A percentile compares a stretch with the other conserved stretches of the same genome.
Evolutionary conservation across 371 early-diverging fungal genomes (phyloP).

Genomic region (Zychaea mexicana): DNA sequence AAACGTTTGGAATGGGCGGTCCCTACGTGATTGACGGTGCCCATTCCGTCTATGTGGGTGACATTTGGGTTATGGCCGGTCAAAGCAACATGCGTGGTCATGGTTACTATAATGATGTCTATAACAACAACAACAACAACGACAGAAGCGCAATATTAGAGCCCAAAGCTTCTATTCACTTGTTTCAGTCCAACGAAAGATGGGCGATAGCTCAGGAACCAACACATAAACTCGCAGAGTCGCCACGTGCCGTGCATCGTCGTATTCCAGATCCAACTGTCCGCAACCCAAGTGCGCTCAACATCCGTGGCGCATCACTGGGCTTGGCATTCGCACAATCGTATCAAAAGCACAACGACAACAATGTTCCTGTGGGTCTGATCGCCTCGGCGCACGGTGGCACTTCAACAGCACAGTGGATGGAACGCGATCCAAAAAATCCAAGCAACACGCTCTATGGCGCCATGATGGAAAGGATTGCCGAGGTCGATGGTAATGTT

Average conservation of each 20-base stretch:
- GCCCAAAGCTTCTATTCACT: conserved; percentile 9
- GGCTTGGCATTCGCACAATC: conserved; percentile 29
- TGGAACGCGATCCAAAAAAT: conserved; percentile 4
- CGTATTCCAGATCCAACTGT: conserved; percentile 43
- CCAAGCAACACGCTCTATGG: conserved; percentile 33
- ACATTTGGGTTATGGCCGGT: conserved; percentile 51
- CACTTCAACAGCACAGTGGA: conserved; percentile 32
- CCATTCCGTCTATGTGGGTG: conserved; percentile 36
- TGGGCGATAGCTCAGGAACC: conserved; percentile 37
- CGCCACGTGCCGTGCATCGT: conserved; percentile 34
- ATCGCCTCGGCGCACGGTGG: conserved; percentile 49
- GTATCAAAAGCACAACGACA: conserved; percentile 19
- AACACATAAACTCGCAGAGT: conserved; percentile 25
- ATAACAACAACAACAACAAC: too few species aligned
- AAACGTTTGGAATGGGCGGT: conserved; percentile 26
- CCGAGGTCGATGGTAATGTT: conserved; percentile 15
- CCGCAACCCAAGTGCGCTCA: conserved; percentile 18
- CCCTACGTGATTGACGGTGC: conserved; percentile 30
- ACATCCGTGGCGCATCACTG: conserved; percentile 34
- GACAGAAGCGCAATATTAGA: neutral
- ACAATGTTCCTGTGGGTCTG: conserved; percentile 35
- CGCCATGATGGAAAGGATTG: conserved; percentile 35
- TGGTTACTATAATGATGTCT: conserved; percentile 24
- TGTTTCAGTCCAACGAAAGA: conserved; percentile 36
- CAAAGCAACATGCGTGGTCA: conserved; percentile 55